phyloP scores from a whole-genome alignment of 192 early-diverging fungal species.

The Entrophospora sp. region DNA sequence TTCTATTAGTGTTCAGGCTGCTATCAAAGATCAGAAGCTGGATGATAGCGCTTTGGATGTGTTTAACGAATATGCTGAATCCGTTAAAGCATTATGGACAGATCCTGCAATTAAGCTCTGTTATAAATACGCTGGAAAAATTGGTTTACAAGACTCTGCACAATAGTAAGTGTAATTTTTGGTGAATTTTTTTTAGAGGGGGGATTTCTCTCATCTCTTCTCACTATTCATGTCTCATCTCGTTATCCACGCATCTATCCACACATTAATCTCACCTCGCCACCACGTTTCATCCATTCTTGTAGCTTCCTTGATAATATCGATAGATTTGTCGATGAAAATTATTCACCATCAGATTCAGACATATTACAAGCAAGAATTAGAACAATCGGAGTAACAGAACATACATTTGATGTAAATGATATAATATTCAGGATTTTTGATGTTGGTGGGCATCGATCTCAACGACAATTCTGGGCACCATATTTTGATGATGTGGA shows the following conservation, averaged over 20 bases:
- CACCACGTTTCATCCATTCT: too few species aligned
- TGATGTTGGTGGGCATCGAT: too few species aligned
- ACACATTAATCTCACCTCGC: too few species aligned
- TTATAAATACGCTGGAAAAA: conserved; percentile 22
- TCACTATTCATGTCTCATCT: background rate
- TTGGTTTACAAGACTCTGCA: conserved; percentile 38
- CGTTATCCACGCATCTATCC: too few species aligned
- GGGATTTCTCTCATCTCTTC: too few species aligned
- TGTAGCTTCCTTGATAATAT: conserved; percentile 40
- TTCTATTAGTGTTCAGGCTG: conserved; percentile 21
- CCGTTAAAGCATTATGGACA: conserved; percentile 37
- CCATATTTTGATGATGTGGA: conserved; percentile 63
- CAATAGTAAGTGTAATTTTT: conserved; percentile 34
- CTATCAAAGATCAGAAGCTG: conserved; percentile 24
- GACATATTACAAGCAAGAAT: conserved; percentile 62
- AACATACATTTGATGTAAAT: conserved; percentile 55
- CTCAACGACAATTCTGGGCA: too few species aligned
- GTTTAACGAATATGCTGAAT: too few species aligned
- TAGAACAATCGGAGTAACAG: conserved; percentile 60
- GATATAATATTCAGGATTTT: conserved; percentile 35
- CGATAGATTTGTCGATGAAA: conserved; percentile 36
- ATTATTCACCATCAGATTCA: conserved; percentile 50
- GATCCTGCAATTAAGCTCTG: conserved; percentile 28
- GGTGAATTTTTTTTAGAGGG: too few species aligned
- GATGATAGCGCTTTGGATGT: conserved; percentile 26